A percentile compares a stretch with the other conserved stretches of the same genome.
Conservation (phyloP, 768 basidiomycete species). For the Lepiota venenata region DNA sequence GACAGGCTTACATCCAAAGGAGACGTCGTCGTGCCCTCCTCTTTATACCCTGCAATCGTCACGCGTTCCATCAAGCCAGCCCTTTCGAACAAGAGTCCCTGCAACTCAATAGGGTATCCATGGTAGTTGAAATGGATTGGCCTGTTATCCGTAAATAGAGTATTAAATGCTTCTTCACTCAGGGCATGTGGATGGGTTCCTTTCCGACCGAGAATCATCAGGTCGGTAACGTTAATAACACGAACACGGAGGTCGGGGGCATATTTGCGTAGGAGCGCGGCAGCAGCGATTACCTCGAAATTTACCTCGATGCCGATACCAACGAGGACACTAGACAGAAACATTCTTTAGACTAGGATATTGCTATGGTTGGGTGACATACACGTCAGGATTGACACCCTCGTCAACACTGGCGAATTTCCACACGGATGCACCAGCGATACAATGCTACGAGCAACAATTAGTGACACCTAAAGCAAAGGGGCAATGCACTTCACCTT, state of each 20-base stretch:
- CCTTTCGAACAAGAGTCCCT: slow-evolving; percentile 61
- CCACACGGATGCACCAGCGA: slow-evolving; percentile 87
- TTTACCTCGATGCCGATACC: slow-evolving; percentile 88
- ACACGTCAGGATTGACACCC: slow-evolving; percentile 72
- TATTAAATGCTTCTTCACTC: slow-evolving; percentile 53
- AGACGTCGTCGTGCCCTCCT: slow-evolving; percentile 79
- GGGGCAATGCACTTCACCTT: slow-evolving; percentile 31
- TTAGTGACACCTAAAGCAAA: slow-evolving; percentile 3
- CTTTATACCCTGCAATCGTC: slow-evolving; percentile 60
- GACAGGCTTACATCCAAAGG: slow-evolving; percentile 61
- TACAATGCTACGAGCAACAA: slow-evolving; percentile 56
- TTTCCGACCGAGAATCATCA: slow-evolving; percentile 74
- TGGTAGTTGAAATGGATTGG: slow-evolving; percentile 83
- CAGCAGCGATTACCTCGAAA: slow-evolving; percentile 86
- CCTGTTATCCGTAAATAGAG: slow-evolving; percentile 69
- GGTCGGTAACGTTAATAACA: slow-evolving; percentile 86
- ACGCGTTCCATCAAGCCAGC: slow-evolving; percentile 41
- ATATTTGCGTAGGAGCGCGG: slow-evolving; percentile 68
- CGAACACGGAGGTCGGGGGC: slow-evolving; percentile 75
- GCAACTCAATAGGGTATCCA: slow-evolving; percentile 72
- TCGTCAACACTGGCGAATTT: slow-evolving; percentile 74
- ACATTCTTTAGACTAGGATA: slow-evolving; percentile 13
- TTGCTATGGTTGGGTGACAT: slow-evolving; percentile 19
- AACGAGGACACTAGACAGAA: slow-evolving; percentile 64
- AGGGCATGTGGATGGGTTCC: slow-evolving; percentile 79